Conservation (phyloP, 2,329 filamentous ascomycete genomes). For the Aspergillus tubingensis region DNA sequence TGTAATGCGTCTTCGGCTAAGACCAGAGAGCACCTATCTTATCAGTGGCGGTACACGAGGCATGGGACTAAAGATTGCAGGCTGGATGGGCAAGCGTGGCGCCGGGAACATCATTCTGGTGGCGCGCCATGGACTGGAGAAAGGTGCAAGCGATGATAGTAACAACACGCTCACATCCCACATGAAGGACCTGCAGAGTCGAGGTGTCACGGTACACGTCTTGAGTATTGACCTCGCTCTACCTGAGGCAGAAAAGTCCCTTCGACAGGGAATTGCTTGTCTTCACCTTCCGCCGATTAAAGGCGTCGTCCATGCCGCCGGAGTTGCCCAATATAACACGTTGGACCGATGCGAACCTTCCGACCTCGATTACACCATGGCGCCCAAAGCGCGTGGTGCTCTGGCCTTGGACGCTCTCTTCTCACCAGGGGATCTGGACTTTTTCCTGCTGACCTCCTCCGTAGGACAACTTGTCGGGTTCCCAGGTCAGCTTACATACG, state of each 20-base stretch:
- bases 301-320: conserved; percentile 14
- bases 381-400: conserved; percentile 6
- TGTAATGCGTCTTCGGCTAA: conserved; percentile 3
- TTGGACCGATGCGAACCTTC: neutral
- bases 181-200: conserved; percentile 27
- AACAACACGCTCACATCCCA: neutral
- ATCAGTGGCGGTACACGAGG: conserved; percentile 47
- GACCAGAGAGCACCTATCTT: conserved; percentile 42
- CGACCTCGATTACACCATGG: conserved; percentile 5
- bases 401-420: conserved; percentile 6
- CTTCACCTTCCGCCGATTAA: conserved; percentile 9
- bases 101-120: conserved; percentile 46
- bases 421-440: conserved; percentile 7
- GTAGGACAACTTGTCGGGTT: conserved; percentile 14
- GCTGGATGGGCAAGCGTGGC: conserved; percentile 43
- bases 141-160: conserved; percentile 29
- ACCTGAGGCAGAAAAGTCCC: conserved; percentile 21
- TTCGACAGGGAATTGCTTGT: conserved; percentile 17
- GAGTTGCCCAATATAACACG: conserved; percentile 2
- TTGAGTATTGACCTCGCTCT: conserved; percentile 41
- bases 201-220: conserved; percentile 33
- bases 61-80: conserved; percentile 42
- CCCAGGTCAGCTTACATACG: conserved; percentile 11
- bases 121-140: conserved; percentile 41
- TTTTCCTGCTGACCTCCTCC: conserved; percentile 12